Evolutionary conservation across 2,329 filamentous ascomycete species (phyloP).

Genomic region (Fusarium sp.): DNA sequence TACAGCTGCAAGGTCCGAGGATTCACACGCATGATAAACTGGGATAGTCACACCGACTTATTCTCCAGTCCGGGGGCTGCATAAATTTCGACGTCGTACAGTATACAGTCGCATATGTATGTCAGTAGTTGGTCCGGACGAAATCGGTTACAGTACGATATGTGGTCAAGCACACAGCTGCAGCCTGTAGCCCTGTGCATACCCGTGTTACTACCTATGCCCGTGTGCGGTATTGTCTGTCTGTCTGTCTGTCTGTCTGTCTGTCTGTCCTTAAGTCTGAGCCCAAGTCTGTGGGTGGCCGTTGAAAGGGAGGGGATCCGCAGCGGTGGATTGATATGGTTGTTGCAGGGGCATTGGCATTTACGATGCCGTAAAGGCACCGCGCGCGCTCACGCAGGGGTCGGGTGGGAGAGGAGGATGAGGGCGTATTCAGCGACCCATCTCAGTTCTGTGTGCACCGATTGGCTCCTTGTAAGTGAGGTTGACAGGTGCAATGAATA

Average conservation of each 20-base stretch:
- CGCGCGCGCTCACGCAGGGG: constrained; percentile 36
- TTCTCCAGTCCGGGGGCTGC: constrained; percentile 42
- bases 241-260: no score
- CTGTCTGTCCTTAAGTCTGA: constrained; percentile 11
- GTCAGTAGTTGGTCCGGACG: constrained; percentile 15
- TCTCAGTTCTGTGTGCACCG: constrained; percentile 18
- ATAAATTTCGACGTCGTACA: constrained; percentile 48
- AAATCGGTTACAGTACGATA: constrained; percentile 10
- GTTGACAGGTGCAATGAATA: constrained; percentile 4
- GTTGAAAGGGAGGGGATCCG: constrained; percentile 40
- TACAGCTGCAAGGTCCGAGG: constrained; percentile 42
- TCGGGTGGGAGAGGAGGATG: constrained; percentile 13
- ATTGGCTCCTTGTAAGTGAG: constrained; percentile 19
- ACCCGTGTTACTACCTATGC: constrained; percentile 28
- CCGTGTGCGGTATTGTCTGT: constrained; percentile 22
- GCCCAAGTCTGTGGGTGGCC: constrained; percentile 39
- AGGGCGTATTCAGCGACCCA: background rate
- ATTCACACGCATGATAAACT: constrained; percentile 43
- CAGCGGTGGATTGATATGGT: constrained; percentile 30
- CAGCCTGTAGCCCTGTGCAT: constrained; percentile 27
- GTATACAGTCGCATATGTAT: constrained; percentile 28
- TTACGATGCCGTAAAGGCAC: constrained; percentile 35
- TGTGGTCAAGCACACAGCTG: background rate
- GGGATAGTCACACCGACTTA: constrained; percentile 49
- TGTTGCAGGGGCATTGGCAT: constrained; percentile 35